Conservation (phyloP, 768 basidiomycete genomes). For the Dendrothele bispora region DNA sequence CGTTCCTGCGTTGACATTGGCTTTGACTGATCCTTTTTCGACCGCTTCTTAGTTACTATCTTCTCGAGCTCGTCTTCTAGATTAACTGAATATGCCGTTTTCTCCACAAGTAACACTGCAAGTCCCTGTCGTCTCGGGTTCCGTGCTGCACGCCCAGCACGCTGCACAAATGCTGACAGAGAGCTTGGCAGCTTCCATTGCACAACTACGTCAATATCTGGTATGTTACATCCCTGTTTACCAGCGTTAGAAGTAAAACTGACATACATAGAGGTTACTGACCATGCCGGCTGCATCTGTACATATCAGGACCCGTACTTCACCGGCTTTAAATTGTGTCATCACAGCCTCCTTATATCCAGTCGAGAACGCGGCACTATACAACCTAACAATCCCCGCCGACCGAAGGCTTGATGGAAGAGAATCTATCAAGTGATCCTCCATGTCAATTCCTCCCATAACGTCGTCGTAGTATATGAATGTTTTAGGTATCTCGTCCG, state of each 20-base stretch:
- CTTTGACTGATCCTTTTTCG: too few species aligned
- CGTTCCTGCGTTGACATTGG: too few species aligned
- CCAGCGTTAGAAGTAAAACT: neutral
- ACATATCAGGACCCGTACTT: slow-evolving; percentile 14
- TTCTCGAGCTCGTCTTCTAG: neutral
- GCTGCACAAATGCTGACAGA: slow-evolving; percentile 15
- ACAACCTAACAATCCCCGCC: too few species aligned
- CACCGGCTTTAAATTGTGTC: neutral
- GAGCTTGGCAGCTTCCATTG: slow-evolving; percentile 16
- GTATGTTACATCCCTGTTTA: slow-evolving; percentile 16
- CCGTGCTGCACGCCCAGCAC: slow-evolving; percentile 12
- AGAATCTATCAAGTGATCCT: too few species aligned
- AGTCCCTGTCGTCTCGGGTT: slow-evolving; percentile 6
- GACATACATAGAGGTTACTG: neutral
- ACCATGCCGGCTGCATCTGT: slow-evolving; percentile 22
- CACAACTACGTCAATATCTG: slow-evolving; percentile 17
- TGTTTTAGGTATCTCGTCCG: too few species aligned
- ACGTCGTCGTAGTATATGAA: too few species aligned
- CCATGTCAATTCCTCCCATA: too few species aligned
- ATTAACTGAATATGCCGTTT: too few species aligned
- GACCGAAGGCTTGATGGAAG: too few species aligned
- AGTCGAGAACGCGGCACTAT: too few species aligned
- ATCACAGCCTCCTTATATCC: neutral
- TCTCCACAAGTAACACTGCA: slow-evolving; percentile 15
- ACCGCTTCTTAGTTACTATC: too few species aligned